Percentiles rank a stretch among this genome's conserved stretches.
phyloP scores from a whole-genome alignment of 2,329 filamentous ascomycete genomes.

The Huntiella moniliformis region DNA sequence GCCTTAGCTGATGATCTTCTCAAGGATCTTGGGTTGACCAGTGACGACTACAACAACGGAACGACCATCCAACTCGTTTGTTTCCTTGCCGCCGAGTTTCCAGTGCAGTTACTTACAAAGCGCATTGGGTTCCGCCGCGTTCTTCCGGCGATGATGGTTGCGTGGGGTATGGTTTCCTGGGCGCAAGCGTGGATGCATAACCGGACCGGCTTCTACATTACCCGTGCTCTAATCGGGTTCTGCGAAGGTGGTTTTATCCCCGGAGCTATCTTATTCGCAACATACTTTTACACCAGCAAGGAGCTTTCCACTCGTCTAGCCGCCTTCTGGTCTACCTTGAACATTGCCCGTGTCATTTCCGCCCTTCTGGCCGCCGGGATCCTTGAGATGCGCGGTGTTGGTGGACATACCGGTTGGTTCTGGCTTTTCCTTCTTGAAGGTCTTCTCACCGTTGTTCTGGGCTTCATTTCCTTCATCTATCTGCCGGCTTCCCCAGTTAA shows the following conservation, averaged over 20 bases:
- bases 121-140: slow-evolving; percentile 37
- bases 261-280: slow-evolving; percentile 44
- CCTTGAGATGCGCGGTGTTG: slow-evolving; percentile 42
- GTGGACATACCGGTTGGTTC: slow-evolving; percentile 32
- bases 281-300: slow-evolving; percentile 52
- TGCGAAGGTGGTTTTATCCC: slow-evolving; percentile 40
- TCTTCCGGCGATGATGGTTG: slow-evolving; percentile 31
- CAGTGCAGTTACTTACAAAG: slow-evolving; percentile 38
- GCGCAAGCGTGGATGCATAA: slow-evolving; percentile 33
- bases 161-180: slow-evolving; percentile 25
- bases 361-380: slow-evolving; percentile 46
- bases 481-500: slow-evolving; percentile 46
- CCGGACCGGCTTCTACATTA: slow-evolving; percentile 29
- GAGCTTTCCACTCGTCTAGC: slow-evolving; percentile 49
- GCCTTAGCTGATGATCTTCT: slow-evolving; percentile 45
- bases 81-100: slow-evolving; percentile 37
- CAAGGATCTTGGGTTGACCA: slow-evolving; percentile 27
- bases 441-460: slow-evolving; percentile 45
- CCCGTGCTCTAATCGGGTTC: slow-evolving; percentile 32
- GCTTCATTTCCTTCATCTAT: slow-evolving; percentile 36
- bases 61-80: slow-evolving; percentile 35
- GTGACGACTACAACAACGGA: slow-evolving; percentile 38
- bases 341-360: slow-evolving; percentile 18
- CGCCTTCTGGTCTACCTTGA: slow-evolving; percentile 45
- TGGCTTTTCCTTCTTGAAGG: slow-evolving; percentile 53